Evolutionary conservation across 768 basidiomycete species (phyloP).

Genomic region (Cystofilobasidium bisporidii): DNA sequence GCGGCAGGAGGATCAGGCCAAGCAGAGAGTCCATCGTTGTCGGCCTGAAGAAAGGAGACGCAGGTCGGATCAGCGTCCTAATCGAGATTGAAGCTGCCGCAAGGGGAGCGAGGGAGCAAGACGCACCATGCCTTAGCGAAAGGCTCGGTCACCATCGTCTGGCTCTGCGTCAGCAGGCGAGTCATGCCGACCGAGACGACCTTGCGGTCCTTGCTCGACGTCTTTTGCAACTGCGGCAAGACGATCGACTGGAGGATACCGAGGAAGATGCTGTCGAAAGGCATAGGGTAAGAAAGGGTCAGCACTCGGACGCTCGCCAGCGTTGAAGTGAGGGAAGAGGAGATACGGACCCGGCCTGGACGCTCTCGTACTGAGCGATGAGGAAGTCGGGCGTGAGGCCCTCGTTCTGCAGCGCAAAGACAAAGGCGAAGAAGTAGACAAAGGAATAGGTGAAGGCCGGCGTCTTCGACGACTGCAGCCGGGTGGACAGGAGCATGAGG

Average conservation of each 20-base stretch:
- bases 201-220: constrained; percentile 74
- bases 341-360: constrained; percentile 65
- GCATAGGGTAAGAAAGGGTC: not conserved
- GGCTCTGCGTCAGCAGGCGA: constrained; percentile 64
- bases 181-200: constrained; percentile 70
- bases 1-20: constrained; percentile 67
- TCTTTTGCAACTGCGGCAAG: constrained; percentile 67
- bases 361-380: constrained; percentile 64
- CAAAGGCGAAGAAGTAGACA: constrained; percentile 64
- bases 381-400: constrained; percentile 70
- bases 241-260: constrained; percentile 69
- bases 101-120: constrained; percentile 31
- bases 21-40: constrained; percentile 57
- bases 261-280: constrained; percentile 55
- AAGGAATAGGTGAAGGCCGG: constrained; percentile 78
- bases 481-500: constrained; percentile 65
- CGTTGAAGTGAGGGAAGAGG: not conserved
- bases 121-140: constrained; percentile 55
- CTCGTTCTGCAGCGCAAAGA: constrained; percentile 62
- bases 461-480: constrained; percentile 80
- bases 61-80: not conserved
- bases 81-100: not conserved
- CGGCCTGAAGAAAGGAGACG: constrained; percentile 49
- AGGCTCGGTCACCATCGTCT: constrained; percentile 58
- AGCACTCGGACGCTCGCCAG: not conserved